phyloP scores from a whole-genome alignment of 2,329 filamentous ascomycete genomes.

The Diaporthe citrichinensis region DNA sequence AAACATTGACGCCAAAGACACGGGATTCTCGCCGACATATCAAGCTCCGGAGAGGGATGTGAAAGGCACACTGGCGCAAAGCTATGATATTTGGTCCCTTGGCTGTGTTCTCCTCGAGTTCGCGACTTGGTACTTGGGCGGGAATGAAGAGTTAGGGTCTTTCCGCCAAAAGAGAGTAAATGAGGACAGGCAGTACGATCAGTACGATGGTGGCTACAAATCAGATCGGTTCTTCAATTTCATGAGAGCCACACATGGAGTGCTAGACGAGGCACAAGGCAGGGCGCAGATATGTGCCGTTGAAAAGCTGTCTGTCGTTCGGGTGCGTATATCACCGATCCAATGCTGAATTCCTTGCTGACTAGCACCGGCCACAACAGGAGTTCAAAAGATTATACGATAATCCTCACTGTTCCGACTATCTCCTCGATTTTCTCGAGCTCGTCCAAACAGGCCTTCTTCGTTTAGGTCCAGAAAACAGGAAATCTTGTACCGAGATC shows the following conservation, averaged over 20 bases:
- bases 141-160: not conserved
- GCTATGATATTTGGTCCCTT: slow-evolving; percentile 15
- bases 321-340: not conserved
- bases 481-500: not conserved
- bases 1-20: not conserved
- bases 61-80: not conserved
- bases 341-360: no score
- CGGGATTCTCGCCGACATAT: not conserved
- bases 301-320: not conserved
- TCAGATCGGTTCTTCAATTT: not conserved
- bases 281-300: not conserved
- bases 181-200: not conserved
- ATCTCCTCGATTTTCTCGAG: not conserved
- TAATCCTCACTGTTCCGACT: not conserved
- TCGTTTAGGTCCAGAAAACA: not conserved
- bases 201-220: not conserved
- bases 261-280: not conserved
- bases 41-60: slow-evolving; percentile 11
- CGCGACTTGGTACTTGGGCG: slow-evolving; percentile 1
- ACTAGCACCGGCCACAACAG: not conserved
- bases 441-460: not conserved
- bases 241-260: not conserved
- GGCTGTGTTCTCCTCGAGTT: slow-evolving; percentile 10
- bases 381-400: not conserved
- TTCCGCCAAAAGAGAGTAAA: not conserved